phyloP scores from a whole-genome alignment of 768 basidiomycete species.

The Phaeolepiota aurea region DNA sequence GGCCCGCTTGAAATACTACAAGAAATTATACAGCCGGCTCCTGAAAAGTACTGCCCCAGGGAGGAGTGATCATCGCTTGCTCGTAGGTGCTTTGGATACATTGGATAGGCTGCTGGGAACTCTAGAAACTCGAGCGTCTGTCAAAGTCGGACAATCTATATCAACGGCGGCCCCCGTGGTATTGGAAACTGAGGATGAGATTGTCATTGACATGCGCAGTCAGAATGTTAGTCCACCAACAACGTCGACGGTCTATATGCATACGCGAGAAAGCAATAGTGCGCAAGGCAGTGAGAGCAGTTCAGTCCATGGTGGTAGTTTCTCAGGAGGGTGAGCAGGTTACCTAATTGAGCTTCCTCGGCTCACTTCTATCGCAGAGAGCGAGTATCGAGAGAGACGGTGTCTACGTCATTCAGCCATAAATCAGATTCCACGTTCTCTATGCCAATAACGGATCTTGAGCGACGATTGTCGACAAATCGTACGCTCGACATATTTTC shows the following conservation, averaged over 20 bases:
- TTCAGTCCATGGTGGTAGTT: constrained; percentile 43
- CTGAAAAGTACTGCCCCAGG: constrained; percentile 84
- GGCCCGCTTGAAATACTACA: constrained; percentile 82
- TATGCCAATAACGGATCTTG: constrained; percentile 69
- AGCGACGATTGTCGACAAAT: constrained; percentile 68
- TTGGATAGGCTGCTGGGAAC: constrained; percentile 66
- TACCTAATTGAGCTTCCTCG: constrained; percentile 1
- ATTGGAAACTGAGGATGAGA: constrained; percentile 41
- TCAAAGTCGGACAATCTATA: constrained; percentile 35
- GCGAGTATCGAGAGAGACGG: constrained; percentile 52
- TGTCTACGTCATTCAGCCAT: constrained; percentile 43
- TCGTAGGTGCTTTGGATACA: constrained; percentile 74
- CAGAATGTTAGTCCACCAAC: constrained; percentile 20
- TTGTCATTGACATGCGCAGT: constrained; percentile 48
- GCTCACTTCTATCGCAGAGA: constrained; percentile 28
- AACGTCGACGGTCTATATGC: constrained; percentile 10
- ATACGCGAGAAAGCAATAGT: constrained; percentile 15
- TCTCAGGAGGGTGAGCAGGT: constrained; percentile 46
- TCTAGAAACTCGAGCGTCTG: constrained; percentile 49
- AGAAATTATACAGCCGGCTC: constrained; percentile 78
- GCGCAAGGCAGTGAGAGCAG: constrained; percentile 36
- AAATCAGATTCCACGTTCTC: constrained; percentile 42
- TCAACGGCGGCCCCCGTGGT: constrained; percentile 11
- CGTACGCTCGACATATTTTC: constrained; percentile 90
- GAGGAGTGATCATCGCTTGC: constrained; percentile 75